Evolutionary conservation across 257 asterid genomes (phyloP).

Genomic region (Thymus quinquecostatus): DNA sequence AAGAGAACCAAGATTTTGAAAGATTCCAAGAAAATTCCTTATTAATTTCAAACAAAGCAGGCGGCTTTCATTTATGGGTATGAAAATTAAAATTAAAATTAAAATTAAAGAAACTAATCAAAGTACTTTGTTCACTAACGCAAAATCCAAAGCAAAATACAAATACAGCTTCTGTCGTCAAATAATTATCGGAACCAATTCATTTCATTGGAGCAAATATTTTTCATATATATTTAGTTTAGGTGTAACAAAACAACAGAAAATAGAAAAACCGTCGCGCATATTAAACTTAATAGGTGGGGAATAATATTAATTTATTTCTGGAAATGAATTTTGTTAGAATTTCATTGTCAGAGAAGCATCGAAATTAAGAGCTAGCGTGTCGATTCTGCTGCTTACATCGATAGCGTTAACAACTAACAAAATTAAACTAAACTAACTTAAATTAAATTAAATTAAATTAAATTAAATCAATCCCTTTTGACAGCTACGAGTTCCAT

Average conservation of each 20-base stretch:
- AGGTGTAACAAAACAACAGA: too few species aligned
- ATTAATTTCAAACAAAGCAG: not conserved
- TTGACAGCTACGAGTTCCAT: slow-evolving; percentile 29
- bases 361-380: not conserved
- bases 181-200: not conserved
- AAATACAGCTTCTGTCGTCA: slow-evolving; percentile 10
- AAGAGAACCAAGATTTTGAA: slow-evolving; percentile 10
- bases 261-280: too few species aligned
- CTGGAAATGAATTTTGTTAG: slow-evolving; percentile 26
- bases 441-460: too few species aligned
- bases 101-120: too few species aligned
- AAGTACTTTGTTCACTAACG: too few species aligned
- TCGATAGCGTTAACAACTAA: not conserved
- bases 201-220: not conserved
- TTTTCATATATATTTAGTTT: too few species aligned
- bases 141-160: slow-evolving; percentile 29
- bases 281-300: not conserved
- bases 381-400: slow-evolving; percentile 23
- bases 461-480: too few species aligned
- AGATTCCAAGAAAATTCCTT: slow-evolving; percentile 19
- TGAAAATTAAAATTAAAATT: too few species aligned
- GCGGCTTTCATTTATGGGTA: not conserved
- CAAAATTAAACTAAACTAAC: not conserved
- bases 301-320: not conserved
- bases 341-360: slow-evolving; percentile 25